Evolutionary conservation across 148 eudicot genomes (phyloP).

Genomic region (Camellia lanceoleosa): DNA sequence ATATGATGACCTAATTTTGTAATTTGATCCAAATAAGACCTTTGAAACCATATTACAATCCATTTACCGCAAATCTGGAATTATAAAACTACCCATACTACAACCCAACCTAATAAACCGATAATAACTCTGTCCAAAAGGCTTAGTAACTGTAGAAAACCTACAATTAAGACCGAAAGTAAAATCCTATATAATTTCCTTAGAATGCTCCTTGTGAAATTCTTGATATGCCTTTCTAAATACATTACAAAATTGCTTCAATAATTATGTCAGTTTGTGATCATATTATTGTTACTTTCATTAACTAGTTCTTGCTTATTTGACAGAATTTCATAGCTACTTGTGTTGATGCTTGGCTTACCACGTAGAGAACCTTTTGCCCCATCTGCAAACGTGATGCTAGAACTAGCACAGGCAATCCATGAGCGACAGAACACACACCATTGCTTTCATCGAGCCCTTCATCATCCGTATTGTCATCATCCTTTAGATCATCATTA

Average conservation of each 20-base stretch:
- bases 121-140: too few relatives aligned
- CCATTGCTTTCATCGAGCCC: slow-evolving; percentile 70
- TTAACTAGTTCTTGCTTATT: slow-evolving; percentile 7
- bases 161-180: too few relatives aligned
- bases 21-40: background rate
- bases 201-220: too few relatives aligned
- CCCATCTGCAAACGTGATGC: slow-evolving; percentile 97
- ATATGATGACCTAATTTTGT: too few relatives aligned
- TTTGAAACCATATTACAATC: too few relatives aligned
- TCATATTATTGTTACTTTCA: background rate
- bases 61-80: too few relatives aligned
- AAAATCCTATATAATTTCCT: too few relatives aligned
- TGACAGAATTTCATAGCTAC: slow-evolving; percentile 70
- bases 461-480: slow-evolving; percentile 43
- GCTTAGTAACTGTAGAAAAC: too few relatives aligned
- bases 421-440: slow-evolving; percentile 82
- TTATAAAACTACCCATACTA: too few relatives aligned
- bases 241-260: too few relatives aligned
- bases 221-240: too few relatives aligned
- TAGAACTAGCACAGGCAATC: slow-evolving; percentile 56
- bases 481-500: slow-evolving; percentile 52
- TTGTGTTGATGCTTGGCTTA: slow-evolving; percentile 93
- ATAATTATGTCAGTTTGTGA: background rate
- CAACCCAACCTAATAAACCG: too few relatives aligned
- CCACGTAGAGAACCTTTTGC: slow-evolving; percentile 95